Base-by-base conservation (phyloP, 2,329 filamentous ascomycete genomes). In the Colletotrichum spinosum region DNA sequence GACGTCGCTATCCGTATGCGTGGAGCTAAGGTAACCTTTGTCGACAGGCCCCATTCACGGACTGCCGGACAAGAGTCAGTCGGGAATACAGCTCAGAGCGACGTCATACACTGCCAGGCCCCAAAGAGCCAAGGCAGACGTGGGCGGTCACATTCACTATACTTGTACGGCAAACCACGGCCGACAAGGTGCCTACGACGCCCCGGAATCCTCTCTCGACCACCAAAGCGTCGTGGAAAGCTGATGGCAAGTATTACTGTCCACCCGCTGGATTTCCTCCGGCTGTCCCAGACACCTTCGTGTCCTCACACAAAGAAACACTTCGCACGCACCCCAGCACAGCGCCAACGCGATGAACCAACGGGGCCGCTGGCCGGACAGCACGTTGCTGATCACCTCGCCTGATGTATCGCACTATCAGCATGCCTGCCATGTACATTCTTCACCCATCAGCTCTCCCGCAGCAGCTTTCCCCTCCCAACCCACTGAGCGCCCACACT, bases 321-420 rank as follows among this genome's bases (percentile, higher is more conserved):
- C 34, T 37, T 37, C 33, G 35, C 38, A 34, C 37, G 51, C 37
- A 17, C 13, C 3, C 8, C 13, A 38, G 41, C 57, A 38, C 45
- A 10, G 25, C 39, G 17, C 56, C 44, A 60, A 54, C 41, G 44
- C 8, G 38, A 65, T 34, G 51, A 17, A 61, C 51, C 56, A 46
- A 46, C 38, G 55, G 57, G 50, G 55, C 49, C 25, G 60, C 60
- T 41, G 35, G n/a, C 54, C 38, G 37, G 51, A 42, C 61, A 39
- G 38, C 35, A 33, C 15, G 41, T 8, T 37, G 39, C 34, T 41
- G 52, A 17, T 52, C 17, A 52, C 45, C 34, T 39, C 39, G 51
- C 33, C 13, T 35, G 15, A 57, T 63, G 63, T 66, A 66, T 53
- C 37, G 15, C 63, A 56, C 58, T 66, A 66, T 57, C 63, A 56